A percentile compares a stretch with the other conserved stretches of the same genome.
Conservation (phyloP, 352 stramenopile species). For the Globisporangium alternatum region DNA sequence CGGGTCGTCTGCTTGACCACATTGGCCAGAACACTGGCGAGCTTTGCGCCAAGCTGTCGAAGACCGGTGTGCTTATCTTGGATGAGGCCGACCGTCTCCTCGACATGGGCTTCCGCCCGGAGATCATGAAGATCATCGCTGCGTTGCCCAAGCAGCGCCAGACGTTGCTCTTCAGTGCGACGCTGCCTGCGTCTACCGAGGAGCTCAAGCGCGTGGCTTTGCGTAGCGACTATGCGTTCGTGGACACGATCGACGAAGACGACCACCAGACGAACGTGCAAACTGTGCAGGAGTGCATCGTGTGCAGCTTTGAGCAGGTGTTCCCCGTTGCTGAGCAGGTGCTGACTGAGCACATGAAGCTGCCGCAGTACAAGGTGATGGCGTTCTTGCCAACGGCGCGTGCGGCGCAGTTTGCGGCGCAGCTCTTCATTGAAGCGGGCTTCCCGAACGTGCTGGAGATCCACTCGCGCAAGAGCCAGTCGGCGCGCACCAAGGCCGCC, state of each 20-base stretch:
- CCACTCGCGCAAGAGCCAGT: slow-evolving; percentile 95
- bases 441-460: slow-evolving; percentile 91
- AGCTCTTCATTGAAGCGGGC: slow-evolving; percentile 84
- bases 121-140: slow-evolving; percentile 90
- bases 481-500: slow-evolving; percentile 80
- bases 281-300: slow-evolving; percentile 84
- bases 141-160: slow-evolving; percentile 71
- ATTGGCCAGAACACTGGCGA: slow-evolving; percentile 90
- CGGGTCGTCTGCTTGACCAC: slow-evolving; percentile 95
- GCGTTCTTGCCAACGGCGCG: slow-evolving; percentile 93
- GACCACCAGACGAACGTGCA: slow-evolving; percentile 88
- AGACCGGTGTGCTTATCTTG: slow-evolving; percentile 73
- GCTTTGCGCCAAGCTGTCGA: slow-evolving; percentile 56
- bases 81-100: slow-evolving; percentile 97
- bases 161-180: slow-evolving; percentile 97
- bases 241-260: slow-evolving; percentile 93
- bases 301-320: slow-evolving; percentile 67
- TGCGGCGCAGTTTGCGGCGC: slow-evolving; percentile 84
- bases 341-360: slow-evolving; percentile 74
- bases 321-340: slow-evolving; percentile 66
- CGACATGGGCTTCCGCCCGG: slow-evolving; percentile 94
- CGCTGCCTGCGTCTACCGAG: slow-evolving; percentile 84
- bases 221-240: slow-evolving; percentile 82
- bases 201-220: slow-evolving; percentile 89
- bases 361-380: slow-evolving; percentile 91